Evolutionary conservation across 2,329 filamentous ascomycete genomes (phyloP).

Genomic region (Corynespora cassiicola): DNA sequence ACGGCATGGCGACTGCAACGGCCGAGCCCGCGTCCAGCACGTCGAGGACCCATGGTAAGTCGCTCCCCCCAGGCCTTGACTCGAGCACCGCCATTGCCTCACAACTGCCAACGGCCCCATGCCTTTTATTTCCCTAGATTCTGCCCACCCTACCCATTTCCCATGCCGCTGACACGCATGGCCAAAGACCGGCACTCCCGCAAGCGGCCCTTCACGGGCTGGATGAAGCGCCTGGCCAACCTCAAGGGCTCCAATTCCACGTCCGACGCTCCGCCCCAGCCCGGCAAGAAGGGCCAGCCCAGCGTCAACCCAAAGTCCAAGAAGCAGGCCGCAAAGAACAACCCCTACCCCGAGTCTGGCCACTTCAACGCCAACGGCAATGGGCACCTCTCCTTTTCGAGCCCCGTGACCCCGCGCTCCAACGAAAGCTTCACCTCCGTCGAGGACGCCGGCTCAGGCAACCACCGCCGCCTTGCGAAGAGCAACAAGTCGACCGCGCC

Average conservation of each 20-base stretch:
- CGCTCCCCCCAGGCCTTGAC: constrained; percentile 17
- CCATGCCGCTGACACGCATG: constrained; percentile 28
- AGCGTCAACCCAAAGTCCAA: constrained; percentile 54
- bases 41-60: constrained; percentile 51
- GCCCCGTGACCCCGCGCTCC: constrained; percentile 52
- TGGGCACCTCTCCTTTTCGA: constrained; percentile 55
- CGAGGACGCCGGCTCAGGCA: constrained; percentile 55
- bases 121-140: constrained; percentile 5
- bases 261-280: constrained; percentile 56
- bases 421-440: constrained; percentile 64
- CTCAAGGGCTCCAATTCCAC: constrained; percentile 85
- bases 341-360: constrained; percentile 89
- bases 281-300: constrained; percentile 47
- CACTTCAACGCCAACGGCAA: constrained; percentile 56
- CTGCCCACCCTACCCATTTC: constrained; percentile 6
- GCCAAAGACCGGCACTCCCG: constrained; percentile 73
- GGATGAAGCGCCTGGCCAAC: constrained; percentile 92
- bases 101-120: too few species aligned
- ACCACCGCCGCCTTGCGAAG: constrained; percentile 62
- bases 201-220: constrained; percentile 85
- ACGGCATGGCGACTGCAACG: constrained; percentile 52
- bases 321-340: constrained; percentile 76
- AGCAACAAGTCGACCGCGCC: constrained; percentile 77
- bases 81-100: constrained; percentile 30
- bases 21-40: constrained; percentile 52